Conservation (phyloP, 352 stramenopile species). For the Elongisporangium senticosum region DNA sequence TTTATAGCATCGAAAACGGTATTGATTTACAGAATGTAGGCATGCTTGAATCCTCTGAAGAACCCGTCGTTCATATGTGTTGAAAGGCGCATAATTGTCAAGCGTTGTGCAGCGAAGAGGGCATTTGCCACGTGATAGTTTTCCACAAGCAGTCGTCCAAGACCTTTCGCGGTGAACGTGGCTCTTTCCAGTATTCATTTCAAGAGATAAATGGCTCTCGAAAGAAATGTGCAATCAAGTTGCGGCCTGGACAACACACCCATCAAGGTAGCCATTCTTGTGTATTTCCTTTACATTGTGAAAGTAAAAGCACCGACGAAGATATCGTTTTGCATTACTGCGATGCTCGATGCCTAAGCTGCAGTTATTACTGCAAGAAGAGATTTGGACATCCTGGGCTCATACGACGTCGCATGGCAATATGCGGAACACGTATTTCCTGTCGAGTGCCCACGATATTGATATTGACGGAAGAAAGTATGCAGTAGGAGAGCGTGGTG, state of each 20-base stretch:
- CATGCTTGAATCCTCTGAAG: slow-evolving; percentile 33
- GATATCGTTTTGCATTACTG: slow-evolving; percentile 52
- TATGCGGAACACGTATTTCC: slow-evolving; percentile 75
- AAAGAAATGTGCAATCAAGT: slow-evolving; percentile 45
- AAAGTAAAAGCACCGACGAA: slow-evolving; percentile 9
- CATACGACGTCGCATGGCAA: slow-evolving; percentile 75
- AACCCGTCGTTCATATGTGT: slow-evolving; percentile 59
- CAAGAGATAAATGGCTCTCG: slow-evolving; percentile 78
- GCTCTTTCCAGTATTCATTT: slow-evolving; percentile 63
- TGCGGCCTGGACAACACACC: slow-evolving; percentile 38
- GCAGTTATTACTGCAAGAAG: slow-evolving; percentile 74
- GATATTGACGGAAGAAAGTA: slow-evolving; percentile 76
- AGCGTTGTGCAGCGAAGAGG: slow-evolving; percentile 42
- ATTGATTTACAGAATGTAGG: slow-evolving; percentile 18
- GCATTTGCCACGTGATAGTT: slow-evolving; percentile 66
- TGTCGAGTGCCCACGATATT: slow-evolving; percentile 48
- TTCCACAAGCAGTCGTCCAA: slow-evolving; percentile 65
- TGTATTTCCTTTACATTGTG: slow-evolving; percentile 8
- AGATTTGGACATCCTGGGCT: slow-evolving; percentile 36
- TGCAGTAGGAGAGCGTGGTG: slow-evolving; percentile 48
- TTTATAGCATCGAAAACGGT: slow-evolving; percentile 41
- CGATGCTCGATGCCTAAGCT: slow-evolving; percentile 60
- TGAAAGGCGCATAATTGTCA: slow-evolving; percentile 45
- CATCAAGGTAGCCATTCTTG: slow-evolving; percentile 47
- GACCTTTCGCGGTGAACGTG: slow-evolving; percentile 49